Evolutionary conservation across 2,329 filamentous ascomycete species (phyloP), one percentile per base, ranked within the genome.

Genomic region (Diplodia seriata): DNA sequence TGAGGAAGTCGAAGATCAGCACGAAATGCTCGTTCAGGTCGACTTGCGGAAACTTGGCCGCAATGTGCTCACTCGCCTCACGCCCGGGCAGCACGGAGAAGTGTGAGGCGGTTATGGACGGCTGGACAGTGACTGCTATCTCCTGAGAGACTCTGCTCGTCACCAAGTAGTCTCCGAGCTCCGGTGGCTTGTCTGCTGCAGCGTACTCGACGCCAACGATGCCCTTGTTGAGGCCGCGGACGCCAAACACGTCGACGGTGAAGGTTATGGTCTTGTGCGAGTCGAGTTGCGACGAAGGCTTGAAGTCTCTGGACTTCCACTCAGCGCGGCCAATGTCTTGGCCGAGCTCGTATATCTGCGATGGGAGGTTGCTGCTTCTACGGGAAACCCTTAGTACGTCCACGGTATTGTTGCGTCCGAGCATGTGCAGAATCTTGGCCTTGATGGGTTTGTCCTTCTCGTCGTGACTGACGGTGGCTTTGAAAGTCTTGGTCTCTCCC

Each of bases 341-440:
- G 11, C 97, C 93, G 68, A 94, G 88, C 76, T 97, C 94, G 75
- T 97, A 94, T 6, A 95, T 81, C 74, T 97, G 93, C 1, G 90
- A 87, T 0, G 91, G 87, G 2, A 94, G 87, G 73, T 96, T 91
- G 74, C 92, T 91, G 73, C 89, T 93, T 65, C 83, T 85, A 55
- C 97, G 83, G 0, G 92, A 91, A 43, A 88, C 84, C 73, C 94
- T 91, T 18, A 97, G 83, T 9, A 91, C 89, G 7, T 85, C 86
- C 70, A 93, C 92, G 0, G 93, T 94, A 0, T 93, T 96, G 79
- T 97, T 93, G 72, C 93, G 90, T 76, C 97, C 97, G 0, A 92
- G 94, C 69, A 97, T 93, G 31, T 95, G 85, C 43, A 97, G 82
- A 67, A 98, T 90, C 75, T 97, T 92, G 1, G 92, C 92, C 1